A percentile compares a stretch with the other conserved stretches of the same genome.
These are phyloP conservation scores for Neurospora africana DNA, from an alignment of 495 filamentous ascomycete species.

Conservation along the genomic window DNA sequence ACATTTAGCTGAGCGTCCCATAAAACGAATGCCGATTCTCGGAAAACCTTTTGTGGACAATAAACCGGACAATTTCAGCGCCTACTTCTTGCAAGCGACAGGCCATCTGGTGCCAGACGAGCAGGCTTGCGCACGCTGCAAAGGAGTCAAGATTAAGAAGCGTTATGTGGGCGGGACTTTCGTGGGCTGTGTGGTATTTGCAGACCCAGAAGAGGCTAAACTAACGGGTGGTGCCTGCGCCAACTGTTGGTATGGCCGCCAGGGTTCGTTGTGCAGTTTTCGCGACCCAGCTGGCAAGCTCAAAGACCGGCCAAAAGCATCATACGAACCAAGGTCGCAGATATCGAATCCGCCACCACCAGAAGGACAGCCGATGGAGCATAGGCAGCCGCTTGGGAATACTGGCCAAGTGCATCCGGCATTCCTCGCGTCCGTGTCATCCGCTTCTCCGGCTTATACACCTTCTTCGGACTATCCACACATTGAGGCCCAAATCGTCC, in stretches of 20 bases:
- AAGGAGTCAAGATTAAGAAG: neutral
- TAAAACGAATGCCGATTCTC: conserved; percentile 5
- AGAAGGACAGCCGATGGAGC: neutral
- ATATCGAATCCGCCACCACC: neutral
- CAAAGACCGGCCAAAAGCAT: neutral
- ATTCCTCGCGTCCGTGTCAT: neutral
- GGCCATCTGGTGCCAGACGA: conserved; percentile 1
- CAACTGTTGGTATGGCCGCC: conserved; percentile 16
- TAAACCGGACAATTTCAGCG: conserved; percentile 6
- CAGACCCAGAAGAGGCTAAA: neutral
- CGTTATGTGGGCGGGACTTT: neutral
- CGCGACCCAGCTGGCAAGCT: neutral
- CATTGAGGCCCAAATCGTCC: neutral
- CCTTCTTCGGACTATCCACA: neutral
- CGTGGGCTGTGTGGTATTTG: conserved; percentile 5
- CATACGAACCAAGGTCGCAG: neutral
- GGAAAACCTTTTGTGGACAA: neutral
- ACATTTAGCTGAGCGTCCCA: neutral
- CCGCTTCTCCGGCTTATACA: neutral
- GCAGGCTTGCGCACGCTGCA: conserved; percentile 8
- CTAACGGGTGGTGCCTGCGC: conserved; percentile 11
- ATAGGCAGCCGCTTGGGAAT: neutral
- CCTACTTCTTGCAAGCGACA: conserved; percentile 14
- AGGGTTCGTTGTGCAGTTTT: conserved; percentile 10
- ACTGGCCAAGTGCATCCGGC: neutral